Conservation (phyloP, 495 filamentous ascomycete species). For the Penicillium fimorum region DNA sequence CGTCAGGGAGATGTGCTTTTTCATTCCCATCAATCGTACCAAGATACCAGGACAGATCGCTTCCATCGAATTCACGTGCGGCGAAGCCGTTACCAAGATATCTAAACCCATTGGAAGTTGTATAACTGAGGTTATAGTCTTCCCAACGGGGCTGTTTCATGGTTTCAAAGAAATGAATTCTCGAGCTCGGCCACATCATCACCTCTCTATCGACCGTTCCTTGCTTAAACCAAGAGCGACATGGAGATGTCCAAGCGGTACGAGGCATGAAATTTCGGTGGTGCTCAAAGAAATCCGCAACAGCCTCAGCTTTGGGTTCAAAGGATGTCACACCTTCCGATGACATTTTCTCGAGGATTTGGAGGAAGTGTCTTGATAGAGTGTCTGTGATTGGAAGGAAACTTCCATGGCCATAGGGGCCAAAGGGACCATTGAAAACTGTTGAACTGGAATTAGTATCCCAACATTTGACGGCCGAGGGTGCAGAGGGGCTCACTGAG, state of each 20-base stretch:
- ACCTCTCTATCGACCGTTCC: conserved; percentile 16
- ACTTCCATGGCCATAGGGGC: conserved; percentile 36
- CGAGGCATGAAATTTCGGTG: conserved; percentile 33
- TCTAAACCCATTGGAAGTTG: conserved; percentile 19
- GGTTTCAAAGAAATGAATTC: conserved; percentile 52
- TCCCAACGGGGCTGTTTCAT: conserved; percentile 46
- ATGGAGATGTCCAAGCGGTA: conserved; percentile 41
- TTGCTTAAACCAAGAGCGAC: conserved; percentile 47
- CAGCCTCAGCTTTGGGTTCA: conserved; percentile 21
- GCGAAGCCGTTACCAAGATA: conserved; percentile 30
- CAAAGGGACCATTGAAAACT: conserved; percentile 36
- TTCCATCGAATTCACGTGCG: conserved; percentile 18
- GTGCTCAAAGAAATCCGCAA: conserved; percentile 39
- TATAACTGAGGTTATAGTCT: conserved; percentile 42
- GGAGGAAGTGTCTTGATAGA: conserved; percentile 42
- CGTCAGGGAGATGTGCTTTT: conserved; percentile 10
- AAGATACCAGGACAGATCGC: conserved; percentile 23
- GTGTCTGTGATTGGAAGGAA: conserved; percentile 36
- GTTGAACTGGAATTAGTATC: conserved; percentile 11
- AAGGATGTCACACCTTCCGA: conserved; percentile 26
- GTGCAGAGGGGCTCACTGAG: conserved; percentile 40
- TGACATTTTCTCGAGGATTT: conserved; percentile 34
- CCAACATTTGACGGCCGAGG: conserved; percentile 25
- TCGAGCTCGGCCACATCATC: conserved; percentile 31
- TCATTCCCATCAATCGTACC: conserved; percentile 8